These are phyloP conservation scores for Sphenostylis stenocarpa DNA, from an alignment of 306 rosid species.

Conservation along the genomic window DNA sequence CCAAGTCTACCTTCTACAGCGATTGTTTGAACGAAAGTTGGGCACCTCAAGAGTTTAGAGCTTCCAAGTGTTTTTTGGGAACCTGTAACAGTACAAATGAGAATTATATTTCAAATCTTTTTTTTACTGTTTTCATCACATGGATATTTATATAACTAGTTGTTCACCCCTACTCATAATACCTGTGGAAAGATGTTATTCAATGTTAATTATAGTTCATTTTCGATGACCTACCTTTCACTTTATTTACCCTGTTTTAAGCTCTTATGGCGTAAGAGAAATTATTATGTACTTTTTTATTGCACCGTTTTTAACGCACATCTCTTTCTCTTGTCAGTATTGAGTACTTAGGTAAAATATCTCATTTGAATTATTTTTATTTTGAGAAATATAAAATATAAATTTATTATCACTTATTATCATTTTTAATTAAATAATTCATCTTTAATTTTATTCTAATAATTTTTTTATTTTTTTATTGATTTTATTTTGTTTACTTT, in stretches of 20 bases:
- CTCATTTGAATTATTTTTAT: too few relatives aligned
- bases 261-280: background rate
- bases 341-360: too few relatives aligned
- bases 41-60: slow-evolving; percentile 77
- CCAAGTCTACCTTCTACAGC: slow-evolving; percentile 78
- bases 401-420: too few relatives aligned
- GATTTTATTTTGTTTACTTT: too few relatives aligned
- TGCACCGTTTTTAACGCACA: background rate
- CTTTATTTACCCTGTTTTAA: background rate
- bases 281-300: background rate
- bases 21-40: slow-evolving; percentile 78
- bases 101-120: slow-evolving; percentile 1
- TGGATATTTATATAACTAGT: slow-evolving; percentile 18
- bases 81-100: slow-evolving; percentile 32
- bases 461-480: too few relatives aligned
- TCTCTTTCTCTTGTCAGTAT: background rate
- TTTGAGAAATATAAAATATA: too few relatives aligned
- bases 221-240: background rate
- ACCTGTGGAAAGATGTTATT: slow-evolving; percentile 20
- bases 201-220: slow-evolving; percentile 11
- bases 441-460: too few relatives aligned
- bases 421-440: too few relatives aligned
- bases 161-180: background rate
- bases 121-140: background rate
- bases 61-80: background rate